A percentile compares a stretch with the other conserved stretches of the same genome.
Conservation (phyloP, 768 basidiomycete genomes). For the Boletus bicolor region DNA sequence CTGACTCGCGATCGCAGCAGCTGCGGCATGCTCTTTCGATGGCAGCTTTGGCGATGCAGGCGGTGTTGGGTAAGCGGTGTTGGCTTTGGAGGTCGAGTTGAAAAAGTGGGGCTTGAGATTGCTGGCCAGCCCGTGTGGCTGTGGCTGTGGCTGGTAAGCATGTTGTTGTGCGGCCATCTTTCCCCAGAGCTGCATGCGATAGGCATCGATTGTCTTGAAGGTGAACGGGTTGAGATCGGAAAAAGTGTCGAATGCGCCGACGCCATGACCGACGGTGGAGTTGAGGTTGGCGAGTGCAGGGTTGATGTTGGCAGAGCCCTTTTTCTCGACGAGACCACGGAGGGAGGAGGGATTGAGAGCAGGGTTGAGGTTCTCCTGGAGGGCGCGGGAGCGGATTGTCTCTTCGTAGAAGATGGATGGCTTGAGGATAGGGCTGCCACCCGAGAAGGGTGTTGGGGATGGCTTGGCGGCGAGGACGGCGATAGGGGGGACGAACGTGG, state of each 20-base stretch:
- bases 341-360: constrained; percentile 20
- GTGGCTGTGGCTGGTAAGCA: constrained; percentile 32
- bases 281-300: constrained; percentile 29
- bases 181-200: constrained; percentile 91
- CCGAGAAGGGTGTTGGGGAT: neutral
- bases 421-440: constrained; percentile 12
- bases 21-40: constrained; percentile 32
- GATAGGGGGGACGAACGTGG: constrained; percentile 75
- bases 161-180: constrained; percentile 78
- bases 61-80: constrained; percentile 39
- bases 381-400: constrained; percentile 21
- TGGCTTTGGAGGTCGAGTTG: constrained; percentile 13
- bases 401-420: constrained; percentile 33
- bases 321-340: constrained; percentile 29
- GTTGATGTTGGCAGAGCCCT: constrained; percentile 30
- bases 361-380: constrained; percentile 28
- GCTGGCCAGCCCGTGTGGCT: constrained; percentile 38
- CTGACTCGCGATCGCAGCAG: constrained; percentile 73
- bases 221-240: constrained; percentile 81
- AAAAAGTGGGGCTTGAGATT: constrained; percentile 39
- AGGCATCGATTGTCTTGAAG: constrained; percentile 81
- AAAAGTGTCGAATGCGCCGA: constrained; percentile 69
- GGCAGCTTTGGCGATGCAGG: constrained; percentile 38
- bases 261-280: constrained; percentile 21
- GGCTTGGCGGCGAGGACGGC: constrained; percentile 31